Conservation (phyloP, 129 eudicot genomes). For the Cynara cardunculus region DNA sequence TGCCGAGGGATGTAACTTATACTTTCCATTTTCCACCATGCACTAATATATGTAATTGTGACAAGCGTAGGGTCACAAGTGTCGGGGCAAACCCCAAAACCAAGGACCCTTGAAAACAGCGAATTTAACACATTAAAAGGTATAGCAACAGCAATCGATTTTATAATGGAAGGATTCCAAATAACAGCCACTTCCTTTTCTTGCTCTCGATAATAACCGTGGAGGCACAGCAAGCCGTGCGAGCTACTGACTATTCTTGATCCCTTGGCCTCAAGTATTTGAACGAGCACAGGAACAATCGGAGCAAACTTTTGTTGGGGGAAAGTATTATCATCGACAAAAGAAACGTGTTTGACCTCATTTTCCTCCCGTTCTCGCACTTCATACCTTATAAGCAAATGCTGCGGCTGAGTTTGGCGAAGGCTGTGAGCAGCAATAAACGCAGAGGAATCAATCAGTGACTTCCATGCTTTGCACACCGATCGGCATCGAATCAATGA, state of each 20-base stretch:
- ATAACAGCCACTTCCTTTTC: neutral
- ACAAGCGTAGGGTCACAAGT: constrained; percentile 32
- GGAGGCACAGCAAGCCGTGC: neutral
- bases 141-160: neutral
- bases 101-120: constrained; percentile 26
- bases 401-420: neutral
- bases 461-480: neutral
- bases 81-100: constrained; percentile 32
- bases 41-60: constrained; percentile 22
- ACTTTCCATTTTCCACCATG: neutral
- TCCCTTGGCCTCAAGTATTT: neutral
- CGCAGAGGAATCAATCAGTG: neutral
- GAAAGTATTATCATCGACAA: neutral
- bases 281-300: neutral
- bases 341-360: neutral
- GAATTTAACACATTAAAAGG: neutral
- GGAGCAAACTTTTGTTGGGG: neutral
- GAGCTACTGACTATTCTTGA: neutral
- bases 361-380: neutral
- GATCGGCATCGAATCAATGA: neutral
- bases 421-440: neutral
- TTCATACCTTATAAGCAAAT: neutral
- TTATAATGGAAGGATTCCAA: neutral
- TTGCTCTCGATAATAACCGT: neutral
- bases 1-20: neutral